Evolutionary conservation across 495 filamentous ascomycete species (phyloP), one percentile per base, ranked within the genome.

Genomic region (Daldinia vernicosa): DNA sequence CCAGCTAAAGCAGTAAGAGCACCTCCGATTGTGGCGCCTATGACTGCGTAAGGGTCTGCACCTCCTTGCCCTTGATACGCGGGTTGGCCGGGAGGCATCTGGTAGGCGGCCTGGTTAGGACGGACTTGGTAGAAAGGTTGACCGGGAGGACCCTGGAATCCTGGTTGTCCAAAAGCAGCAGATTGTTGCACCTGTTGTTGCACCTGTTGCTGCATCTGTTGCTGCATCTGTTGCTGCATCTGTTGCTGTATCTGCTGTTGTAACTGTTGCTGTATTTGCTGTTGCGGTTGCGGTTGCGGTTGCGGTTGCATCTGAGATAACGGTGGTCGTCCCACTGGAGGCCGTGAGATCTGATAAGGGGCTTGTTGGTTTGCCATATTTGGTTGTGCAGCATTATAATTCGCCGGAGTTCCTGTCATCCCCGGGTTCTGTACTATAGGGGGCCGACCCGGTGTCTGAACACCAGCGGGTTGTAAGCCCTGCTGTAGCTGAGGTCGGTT

Each of bases 371-470:
- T 69, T 47, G 40, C 22, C 43, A 66, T 66, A 4, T 33, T 39
- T 35, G 51, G 30, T 19, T 55, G 70, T 19, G 40, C 43, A 8
- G 28, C 35, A 27, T 67, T 70, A 30, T 47, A n/a, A 40, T 67
- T 73, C 40, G 32, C 19, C 11, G 56, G 39, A 47, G 43, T 27
- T 30, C 69, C 75, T 45, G 33, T 26, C 3, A 37, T 9, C 7
- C 67, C 56, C 30, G 75, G 57, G 19, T 70, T 77, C 26, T 77
- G 71, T 26, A 56, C 33, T 26, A 72, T 40, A 57, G 75, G 70
- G n/a, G 75, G 75, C 52, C 75, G 66, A 0, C 67, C 70, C 27
- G 45, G 58, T 6, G 56, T 62, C 37, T 75, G 75, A 32, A 63
- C 33, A 24, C 69, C 64, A 0, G 58, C 17, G 11, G 67, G 69